Evolutionary conservation across 495 filamentous ascomycete species (phyloP).

Genomic region (Poronia punctata): DNA sequence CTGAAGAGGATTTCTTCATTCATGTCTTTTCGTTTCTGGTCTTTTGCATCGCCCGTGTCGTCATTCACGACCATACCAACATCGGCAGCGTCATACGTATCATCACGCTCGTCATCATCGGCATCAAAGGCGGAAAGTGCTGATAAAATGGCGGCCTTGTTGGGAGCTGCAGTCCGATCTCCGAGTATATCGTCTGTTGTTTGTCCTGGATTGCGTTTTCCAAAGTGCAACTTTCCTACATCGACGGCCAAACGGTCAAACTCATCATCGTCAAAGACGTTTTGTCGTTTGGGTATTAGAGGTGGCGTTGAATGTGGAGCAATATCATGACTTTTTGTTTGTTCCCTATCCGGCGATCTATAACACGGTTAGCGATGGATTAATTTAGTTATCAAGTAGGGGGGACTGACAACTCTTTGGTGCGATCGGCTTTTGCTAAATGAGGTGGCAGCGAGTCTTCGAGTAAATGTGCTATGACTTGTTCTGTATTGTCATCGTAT

Average conservation of each 20-base stretch:
- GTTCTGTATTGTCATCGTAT: slow-evolving; percentile 70
- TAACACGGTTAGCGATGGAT: slow-evolving; percentile 16
- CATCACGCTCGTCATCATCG: slow-evolving; percentile 94
- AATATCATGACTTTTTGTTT: slow-evolving; percentile 25
- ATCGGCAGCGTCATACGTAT: slow-evolving; percentile 89
- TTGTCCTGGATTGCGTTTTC: slow-evolving; percentile 54
- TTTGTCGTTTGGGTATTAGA: slow-evolving; percentile 37
- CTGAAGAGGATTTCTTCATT: slow-evolving; percentile 57
- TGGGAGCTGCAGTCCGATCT: slow-evolving; percentile 46
- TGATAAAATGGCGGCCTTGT: slow-evolving; percentile 85
- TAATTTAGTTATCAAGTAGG: neutral
- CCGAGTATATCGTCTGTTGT: slow-evolving; percentile 56
- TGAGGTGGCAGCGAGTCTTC: slow-evolving; percentile 68
- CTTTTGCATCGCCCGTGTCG: slow-evolving; percentile 28
- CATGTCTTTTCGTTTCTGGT: slow-evolving; percentile 34
- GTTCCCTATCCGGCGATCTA: slow-evolving; percentile 17
- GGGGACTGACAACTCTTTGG: slow-evolving; percentile 43
- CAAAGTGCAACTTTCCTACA: slow-evolving; percentile 62
- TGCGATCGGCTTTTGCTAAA: slow-evolving; percentile 48
- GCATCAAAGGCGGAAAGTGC: slow-evolving; percentile 87
- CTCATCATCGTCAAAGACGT: slow-evolving; percentile 74
- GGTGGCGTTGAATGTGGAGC: slow-evolving; percentile 35
- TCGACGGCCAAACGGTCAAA: slow-evolving; percentile 64
- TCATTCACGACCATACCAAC: slow-evolving; percentile 80
- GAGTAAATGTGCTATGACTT: slow-evolving; percentile 74